Base-by-base conservation (phyloP, 176 grass and related monocot species). In the Puya raimondii region DNA sequence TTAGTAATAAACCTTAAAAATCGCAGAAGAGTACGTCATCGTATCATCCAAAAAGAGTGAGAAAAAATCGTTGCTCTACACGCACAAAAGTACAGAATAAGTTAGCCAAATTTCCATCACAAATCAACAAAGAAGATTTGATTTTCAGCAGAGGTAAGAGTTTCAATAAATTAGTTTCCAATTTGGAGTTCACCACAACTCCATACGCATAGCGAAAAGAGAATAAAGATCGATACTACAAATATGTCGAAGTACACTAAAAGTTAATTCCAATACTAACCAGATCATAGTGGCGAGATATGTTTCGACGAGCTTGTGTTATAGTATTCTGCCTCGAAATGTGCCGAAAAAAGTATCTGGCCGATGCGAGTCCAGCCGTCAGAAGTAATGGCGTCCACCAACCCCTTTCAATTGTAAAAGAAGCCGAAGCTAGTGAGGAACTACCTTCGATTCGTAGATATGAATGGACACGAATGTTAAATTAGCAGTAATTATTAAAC, bases 271-370 rank as follows among this genome's bases (percentile, higher is more conserved):
- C 16, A 17, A 51, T 16, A 51, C 74, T 79, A 69, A 91, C 88
- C 85, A 96, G 68, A 87, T 96, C 91, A 65, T 96, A 96, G 75
- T 96, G 92, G 66, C 84, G 69, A 72, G 92, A 96, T 25, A 96
- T 86, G 74, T 96, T 96, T 68, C 63, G 78, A 51, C 83, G 91
- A 79, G 91, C 72, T 86, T 96, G 91, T 2, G 82, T 86, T 49
- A 96, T 76, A 67, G 88, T 77, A 63, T 96, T 96, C 57, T 75
- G 87, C 76, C 88, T 78, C 58, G 76, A 84, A 15, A 88, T 72
- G 66, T 96, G 92, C 1, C 75, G 82, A 2, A 96, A 76, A 64
- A 96, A 91, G 71, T 90, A 96, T 84, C 82, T 96, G 67, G 81
- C 91, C 0, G 91, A 90, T 63, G 87, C 72, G 16, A 96, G 42